Base-by-base conservation (phyloP, 495 filamentous ascomycete species). In the Lichina pygmaea region DNA sequence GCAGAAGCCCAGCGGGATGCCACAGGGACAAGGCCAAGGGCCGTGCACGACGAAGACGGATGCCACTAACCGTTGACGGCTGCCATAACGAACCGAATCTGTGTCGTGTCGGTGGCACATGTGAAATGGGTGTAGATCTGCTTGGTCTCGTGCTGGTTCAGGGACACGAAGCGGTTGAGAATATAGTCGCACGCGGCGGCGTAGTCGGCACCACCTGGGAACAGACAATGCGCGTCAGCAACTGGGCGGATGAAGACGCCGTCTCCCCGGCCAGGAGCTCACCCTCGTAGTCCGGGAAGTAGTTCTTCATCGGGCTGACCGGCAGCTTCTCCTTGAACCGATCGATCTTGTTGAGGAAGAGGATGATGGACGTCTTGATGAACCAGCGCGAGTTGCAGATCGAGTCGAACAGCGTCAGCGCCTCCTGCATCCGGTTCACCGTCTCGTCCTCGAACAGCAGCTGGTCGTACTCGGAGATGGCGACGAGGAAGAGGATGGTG, bases 301-400 rank as follows among this genome's bases (percentile, higher is more conserved):
- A 92, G 66, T 94, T 93, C 74, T 93, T 92, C 86, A 97, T 97
- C 12, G 89, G 91, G 70, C 83, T 93, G 63, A 93, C 77, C 34
- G 91, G 86, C 44, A 95, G 77, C 75, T 95, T 97, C 77, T 97
- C 89, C 70, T 93, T 91, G 73, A 95, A 97, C 46, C 91, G 67
- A 62, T 95, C 89, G 64, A 97, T 97, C 78, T 97, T 97, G 81
- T 97, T 97, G 54, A 97, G 71, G 78, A 97, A 97, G 45, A 95
- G 67, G 64, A 97, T 97, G 61, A 95, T 93, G 8, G 86, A 93
- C 12, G 89, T 95, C 73, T 93, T 95, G 63, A 91, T 83, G 62
- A 97, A 97, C 86, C 92, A 97, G 49, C 89, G 68, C 33, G 89
- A 95, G 66, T 97, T 97, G 68, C 86, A 94, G 58, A 97, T 97